Percentiles rank a stretch among this genome's conserved stretches.
These are phyloP conservation scores for Cutaneotrichosporon curvatum DNA, from an alignment of 1,284 basidiomycete genomes.

Conservation along the genomic window DNA sequence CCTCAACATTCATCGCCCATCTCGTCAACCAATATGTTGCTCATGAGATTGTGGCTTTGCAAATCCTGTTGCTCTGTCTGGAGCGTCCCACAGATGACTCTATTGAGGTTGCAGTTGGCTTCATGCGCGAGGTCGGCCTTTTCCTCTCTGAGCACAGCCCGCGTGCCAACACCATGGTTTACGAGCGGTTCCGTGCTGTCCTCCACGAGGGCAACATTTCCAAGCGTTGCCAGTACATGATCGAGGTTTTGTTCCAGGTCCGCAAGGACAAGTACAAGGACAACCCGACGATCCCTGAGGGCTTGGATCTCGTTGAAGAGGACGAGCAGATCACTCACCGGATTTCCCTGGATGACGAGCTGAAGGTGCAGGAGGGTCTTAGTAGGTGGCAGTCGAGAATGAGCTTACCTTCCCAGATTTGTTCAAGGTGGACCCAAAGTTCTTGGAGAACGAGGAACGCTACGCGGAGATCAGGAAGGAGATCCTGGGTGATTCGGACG, in stretches of 20 bases:
- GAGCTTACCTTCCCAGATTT: slow-evolving; percentile 57
- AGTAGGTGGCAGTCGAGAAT: slow-evolving; percentile 55
- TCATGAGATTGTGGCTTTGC: slow-evolving; percentile 87
- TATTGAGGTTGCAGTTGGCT: slow-evolving; percentile 95
- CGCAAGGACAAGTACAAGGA: slow-evolving; percentile 98
- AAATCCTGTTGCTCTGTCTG: slow-evolving; percentile 88
- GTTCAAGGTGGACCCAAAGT: slow-evolving; percentile 90
- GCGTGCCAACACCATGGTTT: slow-evolving; percentile 86
- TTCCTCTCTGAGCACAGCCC: slow-evolving; percentile 91
- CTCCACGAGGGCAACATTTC: slow-evolving; percentile 91
- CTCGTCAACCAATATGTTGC: slow-evolving; percentile 94
- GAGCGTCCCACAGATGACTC: slow-evolving; percentile 96
- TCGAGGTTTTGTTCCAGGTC: slow-evolving; percentile 96
- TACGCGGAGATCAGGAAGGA: slow-evolving; percentile 87
- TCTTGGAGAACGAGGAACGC: slow-evolving; percentile 84
- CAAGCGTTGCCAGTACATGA: slow-evolving; percentile 98
- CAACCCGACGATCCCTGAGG: slow-evolving; percentile 87
- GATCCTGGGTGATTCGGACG: slow-evolving; percentile 67
- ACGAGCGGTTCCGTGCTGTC: slow-evolving; percentile 91
- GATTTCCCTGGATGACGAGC: slow-evolving; percentile 81
- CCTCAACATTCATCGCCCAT: slow-evolving; percentile 92
- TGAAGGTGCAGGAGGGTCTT: slow-evolving; percentile 87
- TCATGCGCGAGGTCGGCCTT: slow-evolving; percentile 94
- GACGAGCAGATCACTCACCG: slow-evolving; percentile 96
- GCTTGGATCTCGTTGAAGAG: slow-evolving; percentile 92